Conservation (phyloP, 129 eudicot genomes). For the Gnaphalium uliginosum region DNA sequence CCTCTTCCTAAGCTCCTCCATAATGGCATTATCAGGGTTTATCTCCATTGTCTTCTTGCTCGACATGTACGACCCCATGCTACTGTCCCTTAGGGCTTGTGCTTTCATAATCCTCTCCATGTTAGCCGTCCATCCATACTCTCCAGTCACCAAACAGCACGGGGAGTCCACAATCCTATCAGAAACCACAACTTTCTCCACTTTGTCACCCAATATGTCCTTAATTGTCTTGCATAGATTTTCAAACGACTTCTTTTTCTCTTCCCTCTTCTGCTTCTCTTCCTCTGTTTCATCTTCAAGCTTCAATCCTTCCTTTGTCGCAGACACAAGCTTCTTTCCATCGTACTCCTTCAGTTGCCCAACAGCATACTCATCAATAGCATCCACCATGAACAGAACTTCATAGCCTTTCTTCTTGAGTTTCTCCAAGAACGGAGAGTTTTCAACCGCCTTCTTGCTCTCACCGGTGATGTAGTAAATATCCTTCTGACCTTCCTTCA, state of each 20-base stretch:
- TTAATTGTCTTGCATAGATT: slow-evolving; percentile 77
- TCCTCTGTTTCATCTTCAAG: slow-evolving; percentile 85
- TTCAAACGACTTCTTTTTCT: slow-evolving; percentile 85
- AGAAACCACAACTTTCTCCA: slow-evolving; percentile 79
- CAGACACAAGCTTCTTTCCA: slow-evolving; percentile 84
- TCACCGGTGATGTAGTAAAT: slow-evolving; percentile 86
- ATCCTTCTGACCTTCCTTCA: slow-evolving; percentile 91
- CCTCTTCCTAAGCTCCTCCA: slow-evolving; percentile 91
- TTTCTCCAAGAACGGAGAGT: slow-evolving; percentile 76
- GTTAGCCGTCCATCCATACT: slow-evolving; percentile 90
- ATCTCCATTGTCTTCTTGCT: slow-evolving; percentile 98
- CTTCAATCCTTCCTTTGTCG: slow-evolving; percentile 82
- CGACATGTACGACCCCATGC: slow-evolving; percentile 88
- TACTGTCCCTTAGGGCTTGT: slow-evolving; percentile 79
- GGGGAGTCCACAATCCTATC: slow-evolving; percentile 93
- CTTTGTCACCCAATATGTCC: slow-evolving; percentile 74
- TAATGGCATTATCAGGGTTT: slow-evolving; percentile 82
- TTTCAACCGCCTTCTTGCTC: slow-evolving; percentile 90
- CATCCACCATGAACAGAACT: slow-evolving; percentile 84
- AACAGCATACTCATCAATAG: slow-evolving; percentile 83
- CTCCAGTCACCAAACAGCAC: slow-evolving; percentile 86
- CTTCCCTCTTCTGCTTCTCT: slow-evolving; percentile 74
- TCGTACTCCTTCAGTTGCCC: slow-evolving; percentile 88
- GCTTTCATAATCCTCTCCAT: slow-evolving; percentile 98
- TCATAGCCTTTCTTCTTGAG: slow-evolving; percentile 85